Conservation (phyloP, 139 green algal genomes). For the Trebouxia sp. region DNA sequence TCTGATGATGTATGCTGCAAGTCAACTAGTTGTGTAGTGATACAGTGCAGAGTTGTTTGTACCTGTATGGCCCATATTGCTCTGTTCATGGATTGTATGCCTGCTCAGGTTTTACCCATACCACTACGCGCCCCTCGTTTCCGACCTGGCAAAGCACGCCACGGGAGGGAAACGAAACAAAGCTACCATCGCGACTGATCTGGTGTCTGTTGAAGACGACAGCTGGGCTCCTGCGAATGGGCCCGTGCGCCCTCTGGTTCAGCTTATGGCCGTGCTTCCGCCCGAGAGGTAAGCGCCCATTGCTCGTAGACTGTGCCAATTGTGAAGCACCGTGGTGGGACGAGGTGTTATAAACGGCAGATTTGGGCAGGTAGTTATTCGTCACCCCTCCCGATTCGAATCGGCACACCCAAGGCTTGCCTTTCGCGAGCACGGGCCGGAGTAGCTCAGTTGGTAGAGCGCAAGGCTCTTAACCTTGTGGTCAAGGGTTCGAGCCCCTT, state of each 20-base stretch:
- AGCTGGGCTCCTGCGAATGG: slow-evolving; percentile 42
- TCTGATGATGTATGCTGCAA: no score
- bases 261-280: slow-evolving; percentile 68
- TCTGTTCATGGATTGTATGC: no score
- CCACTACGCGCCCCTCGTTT: slow-evolving; percentile 59
- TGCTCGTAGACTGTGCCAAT: not conserved
- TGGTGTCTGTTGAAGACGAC: not conserved
- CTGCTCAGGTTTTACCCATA: slow-evolving; percentile 41
- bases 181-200: not conserved
- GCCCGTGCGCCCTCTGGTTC: slow-evolving; percentile 58
- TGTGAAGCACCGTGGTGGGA: not conserved
- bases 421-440: not conserved
- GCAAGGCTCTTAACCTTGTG: slow-evolving; percentile 27
- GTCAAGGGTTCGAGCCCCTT: slow-evolving; percentile 28
- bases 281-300: slow-evolving; percentile 42
- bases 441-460: slow-evolving; percentile 31
- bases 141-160: slow-evolving; percentile 38
- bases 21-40: no score
- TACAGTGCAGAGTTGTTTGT: no score
- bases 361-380: not conserved
- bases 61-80: no score
- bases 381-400: not conserved
- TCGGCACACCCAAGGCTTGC: not conserved
- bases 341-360: not conserved
- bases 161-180: not conserved